Evolutionary conservation across 2,329 filamentous ascomycete species (phyloP), one percentile per base, ranked within the genome.

Genomic region (Aspergillaceae sp.): DNA sequence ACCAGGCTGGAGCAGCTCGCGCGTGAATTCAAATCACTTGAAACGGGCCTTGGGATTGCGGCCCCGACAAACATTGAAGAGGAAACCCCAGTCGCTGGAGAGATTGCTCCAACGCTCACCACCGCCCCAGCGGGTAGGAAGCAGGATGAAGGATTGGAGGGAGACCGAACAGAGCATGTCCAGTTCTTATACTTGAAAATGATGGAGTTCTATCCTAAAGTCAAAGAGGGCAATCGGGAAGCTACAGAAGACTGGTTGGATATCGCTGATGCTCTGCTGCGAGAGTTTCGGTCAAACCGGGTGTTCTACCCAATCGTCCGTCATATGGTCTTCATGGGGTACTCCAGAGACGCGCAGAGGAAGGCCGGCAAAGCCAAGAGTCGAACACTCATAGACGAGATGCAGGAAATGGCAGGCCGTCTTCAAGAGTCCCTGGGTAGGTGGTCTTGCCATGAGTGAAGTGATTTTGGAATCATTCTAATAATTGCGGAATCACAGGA

Each of bases 261-360:
- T 42, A 76, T 77, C 49, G 78, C 79, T 0, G 71, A 75, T 49
- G 72, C 74, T 47, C 67, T 84, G 47, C 67, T 82, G 37, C 74
- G 78, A 44, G 79, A 81, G 47, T 84, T 83, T 55, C 71, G 75
- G 5, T 74, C 73, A 7, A 80, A 80, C 50, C 73, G 76, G 42
- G 67, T 74, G 3, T 81, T 84, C 60, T 84, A 79, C 58, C 76
- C 77, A 0, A 52, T 73, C 56, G 68, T 77, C 52, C 70, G 74
- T 55, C 64, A 72, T 19, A 19, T 19, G 56, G 65, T 72, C 63
- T 76, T 78, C 46, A 67, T 71, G 37, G 74, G 73, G 3, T 74
- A 73, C 56, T 68, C 69, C 3, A 66, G 56, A 33, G 68, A 70
- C 36, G 62, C 65, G 26, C 62, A 68, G 43, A 59, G 60, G 29